These are phyloP conservation scores for Alternaria alternata DNA, from an alignment of 2,329 filamentous ascomycete species.

Conservation along the genomic window DNA sequence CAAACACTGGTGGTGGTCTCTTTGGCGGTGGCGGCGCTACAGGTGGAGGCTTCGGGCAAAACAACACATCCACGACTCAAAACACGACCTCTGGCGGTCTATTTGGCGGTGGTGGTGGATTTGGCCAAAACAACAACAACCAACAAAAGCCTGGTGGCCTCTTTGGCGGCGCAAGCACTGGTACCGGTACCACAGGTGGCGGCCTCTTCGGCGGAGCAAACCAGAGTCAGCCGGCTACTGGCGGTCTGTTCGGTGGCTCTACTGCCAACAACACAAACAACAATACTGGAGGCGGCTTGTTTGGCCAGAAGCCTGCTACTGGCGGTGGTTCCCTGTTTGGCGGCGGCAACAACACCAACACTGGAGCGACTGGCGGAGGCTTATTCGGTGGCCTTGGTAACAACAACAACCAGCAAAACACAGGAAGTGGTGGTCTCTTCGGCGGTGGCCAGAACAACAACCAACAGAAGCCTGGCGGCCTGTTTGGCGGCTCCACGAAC, in stretches of 20 bases:
- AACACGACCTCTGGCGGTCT: slow-evolving; percentile 48
- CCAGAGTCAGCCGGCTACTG: slow-evolving; percentile 30
- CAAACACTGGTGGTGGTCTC: slow-evolving; percentile 39
- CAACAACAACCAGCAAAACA: slow-evolving; percentile 45
- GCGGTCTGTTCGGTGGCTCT: slow-evolving; percentile 60
- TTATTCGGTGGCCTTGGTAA: slow-evolving; percentile 46
- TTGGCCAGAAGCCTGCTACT: slow-evolving; percentile 48
- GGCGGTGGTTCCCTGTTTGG: slow-evolving; percentile 41
- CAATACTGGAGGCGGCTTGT: slow-evolving; percentile 50
- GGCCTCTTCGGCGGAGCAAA: slow-evolving; percentile 61
- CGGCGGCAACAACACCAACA: slow-evolving; percentile 25
- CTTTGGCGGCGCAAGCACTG: slow-evolving; percentile 39
- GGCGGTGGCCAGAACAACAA: slow-evolving; percentile 52
- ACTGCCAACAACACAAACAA: slow-evolving; percentile 48
- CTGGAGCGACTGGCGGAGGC: slow-evolving; percentile 36
- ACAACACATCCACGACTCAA: slow-evolving; percentile 37
- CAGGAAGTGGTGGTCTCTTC: slow-evolving; percentile 47
- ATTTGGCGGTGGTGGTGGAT: slow-evolving; percentile 52
- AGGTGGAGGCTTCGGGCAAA: slow-evolving; percentile 44
- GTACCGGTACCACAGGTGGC: slow-evolving; percentile 50
- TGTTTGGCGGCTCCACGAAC: slow-evolving; percentile 50
- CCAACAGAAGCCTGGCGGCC: slow-evolving; percentile 56
- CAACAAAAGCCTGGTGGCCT: slow-evolving; percentile 52
- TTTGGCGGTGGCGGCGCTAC: slow-evolving; percentile 33
- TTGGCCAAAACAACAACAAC: slow-evolving; percentile 47